Conservation (phyloP, 1,139 yeast genomes). For the Debaryomycetaceae sp. region DNA sequence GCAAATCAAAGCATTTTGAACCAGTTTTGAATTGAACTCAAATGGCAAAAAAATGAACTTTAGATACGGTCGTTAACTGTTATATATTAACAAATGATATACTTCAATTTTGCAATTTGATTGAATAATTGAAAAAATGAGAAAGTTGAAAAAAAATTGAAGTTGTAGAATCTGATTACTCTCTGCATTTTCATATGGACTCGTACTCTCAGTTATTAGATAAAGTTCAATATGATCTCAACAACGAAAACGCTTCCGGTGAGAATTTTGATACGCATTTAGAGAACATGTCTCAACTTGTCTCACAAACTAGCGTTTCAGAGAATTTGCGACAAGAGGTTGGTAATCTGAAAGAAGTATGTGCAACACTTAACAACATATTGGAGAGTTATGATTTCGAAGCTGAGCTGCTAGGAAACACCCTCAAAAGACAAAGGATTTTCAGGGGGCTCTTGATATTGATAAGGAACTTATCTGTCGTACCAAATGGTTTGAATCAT, state of each 20-base stretch:
- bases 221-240: too few species aligned
- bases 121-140: too few species aligned
- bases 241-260: not conserved
- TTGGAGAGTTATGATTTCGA: not conserved
- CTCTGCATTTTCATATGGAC: not conserved
- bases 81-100: too few species aligned
- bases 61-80: too few species aligned
- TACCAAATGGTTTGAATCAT: conserved; percentile 5
- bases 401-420: not conserved
- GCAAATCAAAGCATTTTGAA: conserved; percentile 12
- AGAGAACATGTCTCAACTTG: conserved; percentile 3
- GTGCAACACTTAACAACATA: not conserved
- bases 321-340: conserved; percentile 3
- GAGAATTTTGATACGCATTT: not conserved
- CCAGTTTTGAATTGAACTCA: conserved; percentile 3
- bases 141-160: too few species aligned
- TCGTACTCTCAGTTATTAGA: not conserved
- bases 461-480: conserved; percentile 12
- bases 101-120: too few species aligned
- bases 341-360: conserved; percentile 1
- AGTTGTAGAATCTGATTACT: not conserved
- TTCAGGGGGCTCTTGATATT: conserved; percentile 19
- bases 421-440: conserved; percentile 6
- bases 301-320: conserved; percentile 2
- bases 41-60: too few species aligned